Base-by-base conservation (phyloP, 371 early-diverging fungal genomes). In the Mucor racemosus region DNA sequence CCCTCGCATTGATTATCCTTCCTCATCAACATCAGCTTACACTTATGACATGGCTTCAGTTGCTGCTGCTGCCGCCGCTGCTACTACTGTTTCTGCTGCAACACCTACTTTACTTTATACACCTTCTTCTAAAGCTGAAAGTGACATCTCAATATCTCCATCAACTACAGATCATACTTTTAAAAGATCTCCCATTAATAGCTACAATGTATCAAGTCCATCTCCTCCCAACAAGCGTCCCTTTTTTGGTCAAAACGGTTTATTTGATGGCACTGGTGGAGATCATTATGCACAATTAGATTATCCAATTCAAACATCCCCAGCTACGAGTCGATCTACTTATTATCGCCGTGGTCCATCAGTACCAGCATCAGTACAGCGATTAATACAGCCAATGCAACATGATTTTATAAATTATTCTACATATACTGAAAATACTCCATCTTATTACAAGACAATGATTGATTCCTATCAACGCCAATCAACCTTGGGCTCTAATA, bases 391-490 rank as follows among this genome's bases (percentile, higher is more conserved):
- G 8, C 50, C 19, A 21, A 21, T 26, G 8, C 50, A 50, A 4
- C 50, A 17, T 21, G 65, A 65, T 11, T 65, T 58, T 48, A n/a
- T 65, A 15, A 57, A 58, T 31, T 65, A 65, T 10, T 48, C 65
- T 39, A 44, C 65, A 31, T 65, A 39, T 58, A 10, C 65, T 15
- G 58, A 58, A 7, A 21, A 26, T 39, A 17, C 58, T 0, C 50
- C 65, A 5, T 65, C 65, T n/a, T 65, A 65, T 31, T 65, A 65
- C 38, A 48, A 65, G 19, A 34, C 64, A 15, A 14, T 64, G 39
- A 53, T 62, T 14, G 38, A 31, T 19, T 62, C 62, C 9, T 58
- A 33, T 21, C 53, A 50, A 11, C 21, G 39, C 31, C 48, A 39
- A 6, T 9, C 42, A 17, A 21, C 48, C 0, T 36, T 42, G 10